Evolutionary conservation across 257 asterid genomes (phyloP).

Genomic region (Cinchona pubescens): DNA sequence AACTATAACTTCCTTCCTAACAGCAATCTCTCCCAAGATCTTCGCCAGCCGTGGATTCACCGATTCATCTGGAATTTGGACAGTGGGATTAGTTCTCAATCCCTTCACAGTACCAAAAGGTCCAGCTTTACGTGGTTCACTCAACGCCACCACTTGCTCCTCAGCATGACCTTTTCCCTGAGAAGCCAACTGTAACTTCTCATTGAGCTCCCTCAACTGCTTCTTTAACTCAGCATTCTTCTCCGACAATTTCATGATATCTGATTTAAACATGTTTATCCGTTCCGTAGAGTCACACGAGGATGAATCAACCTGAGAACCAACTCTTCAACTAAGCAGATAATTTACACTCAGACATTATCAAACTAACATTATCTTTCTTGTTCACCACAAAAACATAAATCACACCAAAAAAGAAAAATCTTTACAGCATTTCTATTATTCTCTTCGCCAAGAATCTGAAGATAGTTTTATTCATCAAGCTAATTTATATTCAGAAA

Average conservation of each 20-base stretch:
- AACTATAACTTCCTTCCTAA: slow-evolving; percentile 62
- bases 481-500: not conserved
- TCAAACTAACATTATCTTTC: not conserved
- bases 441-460: not conserved
- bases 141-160: slow-evolving; percentile 39
- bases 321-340: slow-evolving; percentile 16
- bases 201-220: slow-evolving; percentile 60
- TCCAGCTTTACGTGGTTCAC: slow-evolving; percentile 62
- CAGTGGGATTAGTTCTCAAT: slow-evolving; percentile 62
- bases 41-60: slow-evolving; percentile 72
- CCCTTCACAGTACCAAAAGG: slow-evolving; percentile 75
- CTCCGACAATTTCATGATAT: slow-evolving; percentile 41
- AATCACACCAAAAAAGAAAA: not conserved
- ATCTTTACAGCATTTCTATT: not conserved
- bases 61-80: slow-evolving; percentile 59
- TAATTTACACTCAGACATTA: not conserved
- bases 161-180: slow-evolving; percentile 41
- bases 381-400: not conserved
- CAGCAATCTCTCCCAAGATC: slow-evolving; percentile 55
- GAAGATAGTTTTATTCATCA: not conserved
- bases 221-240: slow-evolving; percentile 55
- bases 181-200: slow-evolving; percentile 49
- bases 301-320: slow-evolving; percentile 46
- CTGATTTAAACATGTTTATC: slow-evolving; percentile 46
- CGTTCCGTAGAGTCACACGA: slow-evolving; percentile 51